Base-by-base conservation (phyloP, 305 asterid genomes). In the Solanum hybrid region DNA sequence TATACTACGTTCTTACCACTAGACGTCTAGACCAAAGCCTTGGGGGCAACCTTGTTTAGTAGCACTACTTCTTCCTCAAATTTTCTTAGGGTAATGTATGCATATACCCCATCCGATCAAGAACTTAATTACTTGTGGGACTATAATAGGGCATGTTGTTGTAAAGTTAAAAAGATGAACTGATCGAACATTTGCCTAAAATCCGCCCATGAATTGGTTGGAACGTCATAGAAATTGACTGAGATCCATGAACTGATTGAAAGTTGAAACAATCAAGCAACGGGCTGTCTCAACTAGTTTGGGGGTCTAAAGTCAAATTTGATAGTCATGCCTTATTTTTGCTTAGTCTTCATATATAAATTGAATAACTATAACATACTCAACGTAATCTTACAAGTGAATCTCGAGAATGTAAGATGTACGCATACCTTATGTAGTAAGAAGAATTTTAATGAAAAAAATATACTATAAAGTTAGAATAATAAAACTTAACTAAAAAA, bases 231-330 rank as follows among this genome's bases (percentile, higher is more conserved):
- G 31, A 57, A 31, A 31, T 31, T 11, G n/a, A 92, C 13, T 73
- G 61, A 91, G 91, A 85, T 82, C 31, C 88, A 84, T 61, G 89
- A 89, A 61, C 13, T 57, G 77, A 46, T 57, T 18, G 67, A 18
- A 57, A 57, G n/a, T 79, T 79, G 61, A 79, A 79, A 79, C 61
- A 36, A 79, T 29, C 61, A 79, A 78, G 57, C 51, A 57, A 14
- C 3, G 20, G 3, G 22, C 3, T 46, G 61, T 14, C 64, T 46
- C 64, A 46, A 14, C 22, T 14, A 14, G 64, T 46, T 46, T 5
- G 22, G 7, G 1, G 22, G 3, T 14, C 0, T 46, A 46, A 46
- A 5, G 8, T 14, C 3, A 46, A 46, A 46, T 46, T 46, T 46
- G 22, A 14, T 46, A 14, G 64, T 14, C 8, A 46, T 14, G 22